phyloP scores from a whole-genome alignment of 202 grass and related monocot species.

The Tripidium arundinaceum region DNA sequence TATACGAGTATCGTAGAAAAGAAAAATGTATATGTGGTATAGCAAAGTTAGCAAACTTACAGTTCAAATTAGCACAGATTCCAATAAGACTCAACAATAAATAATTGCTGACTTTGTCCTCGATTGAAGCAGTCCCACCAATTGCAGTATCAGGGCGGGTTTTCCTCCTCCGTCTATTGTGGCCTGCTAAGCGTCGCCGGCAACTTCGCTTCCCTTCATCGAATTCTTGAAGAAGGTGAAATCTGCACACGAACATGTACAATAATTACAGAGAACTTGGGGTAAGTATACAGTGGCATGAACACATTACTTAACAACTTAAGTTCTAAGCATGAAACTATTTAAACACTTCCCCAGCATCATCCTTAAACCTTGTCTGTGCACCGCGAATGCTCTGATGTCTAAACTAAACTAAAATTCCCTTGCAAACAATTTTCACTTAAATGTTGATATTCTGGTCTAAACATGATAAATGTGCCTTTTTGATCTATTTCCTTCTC shows the following conservation, averaged over 20 bases:
- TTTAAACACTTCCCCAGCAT: not conserved
- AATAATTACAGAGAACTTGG: conserved; percentile 7
- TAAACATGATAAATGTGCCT: not conserved
- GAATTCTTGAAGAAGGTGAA: conserved; percentile 94
- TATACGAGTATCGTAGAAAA: conserved; percentile 10
- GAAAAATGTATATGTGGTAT: not conserved
- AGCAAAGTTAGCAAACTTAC: conserved; percentile 47
- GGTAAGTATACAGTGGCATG: not conserved
- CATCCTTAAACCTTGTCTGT: not conserved
- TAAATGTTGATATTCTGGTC: not conserved
- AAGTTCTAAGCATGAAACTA: conserved; percentile 8
- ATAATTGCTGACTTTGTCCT: conserved; percentile 79
- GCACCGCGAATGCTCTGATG: not conserved
- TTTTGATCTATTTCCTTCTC: not conserved
- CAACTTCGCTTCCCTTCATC: conserved; percentile 97
- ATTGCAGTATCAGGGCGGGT: conserved; percentile 57
- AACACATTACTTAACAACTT: not conserved
- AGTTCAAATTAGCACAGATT: conserved; percentile 71
- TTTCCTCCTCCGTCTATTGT: conserved; percentile 91
- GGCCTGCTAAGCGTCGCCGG: conserved; percentile 81
- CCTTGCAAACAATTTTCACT: not conserved
- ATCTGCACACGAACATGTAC: conserved; percentile 47
- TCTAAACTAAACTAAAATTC: not conserved
- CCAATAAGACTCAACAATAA: conserved; percentile 81
- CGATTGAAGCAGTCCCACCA: conserved; percentile 42